Evolutionary conservation across 495 filamentous ascomycete genomes (phyloP).

Genomic region (Xylaria scruposa): DNA sequence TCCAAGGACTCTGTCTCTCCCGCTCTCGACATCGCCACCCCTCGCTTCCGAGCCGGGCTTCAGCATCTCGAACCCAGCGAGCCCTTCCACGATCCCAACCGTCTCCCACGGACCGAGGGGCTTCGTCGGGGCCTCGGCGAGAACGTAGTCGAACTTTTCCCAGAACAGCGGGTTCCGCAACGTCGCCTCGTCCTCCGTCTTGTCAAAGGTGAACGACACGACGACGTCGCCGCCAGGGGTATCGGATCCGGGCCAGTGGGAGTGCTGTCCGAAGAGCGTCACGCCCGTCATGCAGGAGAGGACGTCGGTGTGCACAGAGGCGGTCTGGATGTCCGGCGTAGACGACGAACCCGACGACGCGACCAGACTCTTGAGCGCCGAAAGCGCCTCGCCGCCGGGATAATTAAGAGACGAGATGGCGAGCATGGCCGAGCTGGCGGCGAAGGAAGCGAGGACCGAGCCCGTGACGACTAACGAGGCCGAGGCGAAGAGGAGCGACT

Average conservation of each 20-base stretch:
- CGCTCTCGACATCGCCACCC: slow-evolving; percentile 35
- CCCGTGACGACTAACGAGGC: slow-evolving; percentile 60
- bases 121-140: slow-evolving; percentile 69
- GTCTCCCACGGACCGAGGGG: slow-evolving; percentile 70
- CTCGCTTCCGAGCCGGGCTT: slow-evolving; percentile 47
- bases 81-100: slow-evolving; percentile 71
- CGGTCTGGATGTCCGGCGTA: slow-evolving; percentile 40
- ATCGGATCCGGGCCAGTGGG: slow-evolving; percentile 29
- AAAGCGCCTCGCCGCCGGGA: slow-evolving; percentile 78
- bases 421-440: slow-evolving; percentile 67
- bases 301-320: slow-evolving; percentile 79
- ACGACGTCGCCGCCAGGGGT: slow-evolving; percentile 1
- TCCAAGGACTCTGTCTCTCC: slow-evolving; percentile 42
- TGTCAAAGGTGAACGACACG: slow-evolving; percentile 58
- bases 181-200: slow-evolving; percentile 63
- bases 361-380: slow-evolving; percentile 61
- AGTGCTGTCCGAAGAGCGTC: slow-evolving; percentile 77
- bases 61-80: slow-evolving; percentile 70
- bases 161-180: slow-evolving; percentile 75
- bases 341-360: slow-evolving; percentile 24
- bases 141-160: slow-evolving; percentile 79
- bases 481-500: slow-evolving; percentile 62
- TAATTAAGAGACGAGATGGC: slow-evolving; percentile 82
- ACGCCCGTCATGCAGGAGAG: slow-evolving; percentile 93
- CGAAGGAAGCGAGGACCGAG: slow-evolving; percentile 66